phyloP scores from a whole-genome alignment of 305 asterid species.

The Fraxinus floribunda region DNA sequence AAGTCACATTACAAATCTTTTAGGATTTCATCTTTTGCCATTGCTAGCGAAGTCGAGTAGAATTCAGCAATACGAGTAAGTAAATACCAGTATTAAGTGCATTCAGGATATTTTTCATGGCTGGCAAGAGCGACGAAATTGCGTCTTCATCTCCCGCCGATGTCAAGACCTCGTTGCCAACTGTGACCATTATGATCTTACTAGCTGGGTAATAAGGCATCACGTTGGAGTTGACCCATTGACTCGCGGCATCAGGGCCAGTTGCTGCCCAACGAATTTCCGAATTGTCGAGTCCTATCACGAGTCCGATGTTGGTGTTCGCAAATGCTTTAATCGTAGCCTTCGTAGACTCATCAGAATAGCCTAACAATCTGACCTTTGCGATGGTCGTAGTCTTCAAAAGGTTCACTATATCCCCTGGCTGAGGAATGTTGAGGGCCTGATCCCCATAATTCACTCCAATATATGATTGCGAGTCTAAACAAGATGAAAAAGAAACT shows the following conservation, averaged over 20 bases:
- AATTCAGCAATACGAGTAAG: neutral
- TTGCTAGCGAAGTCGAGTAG: neutral
- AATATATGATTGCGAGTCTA: constrained; percentile 72
- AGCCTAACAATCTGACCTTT: constrained; percentile 84
- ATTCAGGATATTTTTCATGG: constrained; percentile 93
- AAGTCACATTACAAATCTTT: constrained; percentile 16
- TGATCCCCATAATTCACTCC: constrained; percentile 84
- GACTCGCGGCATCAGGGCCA: constrained; percentile 77
- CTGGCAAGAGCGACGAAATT: constrained; percentile 68
- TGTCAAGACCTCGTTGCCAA: constrained; percentile 83
- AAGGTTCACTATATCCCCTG: constrained; percentile 73
- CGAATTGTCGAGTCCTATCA: constrained; percentile 84
- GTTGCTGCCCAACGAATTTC: constrained; percentile 82
- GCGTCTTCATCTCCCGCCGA: constrained; percentile 48
- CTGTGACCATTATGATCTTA: constrained; percentile 64
- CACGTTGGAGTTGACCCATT: constrained; percentile 74
- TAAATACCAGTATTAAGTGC: constrained; percentile 87
- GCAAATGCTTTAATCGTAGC: constrained; percentile 71
- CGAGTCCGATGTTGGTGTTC: constrained; percentile 67
- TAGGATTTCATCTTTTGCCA: neutral
- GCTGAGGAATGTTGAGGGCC: constrained; percentile 87
- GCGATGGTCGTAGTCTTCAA: constrained; percentile 66
- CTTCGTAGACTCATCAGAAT: constrained; percentile 44
- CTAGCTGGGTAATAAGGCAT: constrained; percentile 72
- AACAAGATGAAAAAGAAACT: neutral